These are phyloP conservation scores for Neonectria ditissima DNA, from an alignment of 2,329 filamentous ascomycete genomes.

Conservation along the genomic window DNA sequence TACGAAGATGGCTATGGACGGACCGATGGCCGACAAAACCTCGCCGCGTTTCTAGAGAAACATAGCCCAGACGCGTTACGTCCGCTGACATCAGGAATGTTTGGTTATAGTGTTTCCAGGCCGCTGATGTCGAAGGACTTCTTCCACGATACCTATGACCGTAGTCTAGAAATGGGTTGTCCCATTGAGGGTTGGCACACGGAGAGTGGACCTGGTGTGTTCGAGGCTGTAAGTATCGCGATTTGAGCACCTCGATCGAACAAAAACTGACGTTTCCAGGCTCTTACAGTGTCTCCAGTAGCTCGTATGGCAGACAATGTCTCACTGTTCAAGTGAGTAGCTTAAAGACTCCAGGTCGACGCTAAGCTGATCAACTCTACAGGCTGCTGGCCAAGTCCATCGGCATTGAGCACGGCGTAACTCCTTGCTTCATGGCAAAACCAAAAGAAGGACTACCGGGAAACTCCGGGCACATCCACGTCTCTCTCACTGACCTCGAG, in stretches of 20 bases:
- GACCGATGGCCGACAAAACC: conserved; percentile 61
- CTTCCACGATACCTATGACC: conserved; percentile 81
- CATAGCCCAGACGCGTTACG: conserved; percentile 74
- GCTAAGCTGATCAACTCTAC: neutral
- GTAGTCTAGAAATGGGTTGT: conserved; percentile 76
- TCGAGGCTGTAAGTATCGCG: conserved; percentile 41
- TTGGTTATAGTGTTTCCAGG: conserved; percentile 82
- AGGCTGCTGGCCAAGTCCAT: conserved; percentile 69
- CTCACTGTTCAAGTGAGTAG: conserved; percentile 74
- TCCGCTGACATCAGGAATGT: conserved; percentile 82
- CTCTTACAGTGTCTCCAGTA: conserved; percentile 5
- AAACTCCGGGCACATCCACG: conserved; percentile 81
- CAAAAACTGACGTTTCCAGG: no score
- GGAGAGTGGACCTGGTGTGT: conserved; percentile 76
- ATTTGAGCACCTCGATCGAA: neutral
- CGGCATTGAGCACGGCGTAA: conserved; percentile 77
- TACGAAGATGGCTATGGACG: conserved; percentile 46
- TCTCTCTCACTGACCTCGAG: conserved; percentile 73
- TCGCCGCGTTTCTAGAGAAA: conserved; percentile 72
- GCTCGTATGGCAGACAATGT: conserved; percentile 73
- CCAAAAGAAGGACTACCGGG: conserved; percentile 77
- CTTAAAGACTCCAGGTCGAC: conserved; percentile 52
- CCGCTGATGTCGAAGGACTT: conserved; percentile 85
- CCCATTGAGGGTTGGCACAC: conserved; percentile 87
- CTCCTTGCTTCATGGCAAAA: conserved; percentile 84